Evolutionary conservation across 208 protist genomes (phyloP), one percentile per base, ranked within the genome.

Genomic region (Phytomonas sp.): DNA sequence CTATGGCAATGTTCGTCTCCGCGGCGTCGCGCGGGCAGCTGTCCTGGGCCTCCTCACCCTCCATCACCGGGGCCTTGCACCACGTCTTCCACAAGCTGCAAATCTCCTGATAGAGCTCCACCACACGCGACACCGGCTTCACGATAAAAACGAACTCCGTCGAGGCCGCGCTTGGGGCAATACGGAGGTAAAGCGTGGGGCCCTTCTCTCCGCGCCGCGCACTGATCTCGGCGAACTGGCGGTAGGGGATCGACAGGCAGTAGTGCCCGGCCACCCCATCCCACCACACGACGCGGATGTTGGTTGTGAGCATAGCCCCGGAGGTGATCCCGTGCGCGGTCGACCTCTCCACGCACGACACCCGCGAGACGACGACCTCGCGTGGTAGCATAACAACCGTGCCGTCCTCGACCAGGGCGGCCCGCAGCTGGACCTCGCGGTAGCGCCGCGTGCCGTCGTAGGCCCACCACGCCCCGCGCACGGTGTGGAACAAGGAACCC

Each of bases 251-350:
- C 31, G 87, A 97, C 29, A 98, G 93, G 80, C 99, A 99, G 70
- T 98, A 97, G 78, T 92, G 88, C 56, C 94, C 86, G 2, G 81
- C 71, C 8, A 80, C 64, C 37, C 87, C 81, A 0, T 92, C 89
- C 69, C 92, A 94, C 98, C 98, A 99, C 10, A 98, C 97, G 5
- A 98, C 49, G 31, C 98, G 94, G 12, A 99, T 74, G 75, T 98
- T 98, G 11, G 96, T 98, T 12, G 97, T 80, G 72, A 97, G 83
- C 33, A 99, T 90, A 1, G 86, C 94, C 26, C 98, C 98, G 26
- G 98, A 63, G 61, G 91, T 82, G 11, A 93, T 95, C 60, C 97
- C 80, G 14, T 97, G 92, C 60, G 85, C 85, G 64, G 89, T 96
- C 23, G 98, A 78, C 73, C 98, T 98, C 70, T 81, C 97, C 1